Percentiles rank a stretch among this genome's conserved stretches.
These are phyloP conservation scores for Leccinum longicurvipes DNA, from an alignment of 768 basidiomycete genomes.

Conservation along the genomic window DNA sequence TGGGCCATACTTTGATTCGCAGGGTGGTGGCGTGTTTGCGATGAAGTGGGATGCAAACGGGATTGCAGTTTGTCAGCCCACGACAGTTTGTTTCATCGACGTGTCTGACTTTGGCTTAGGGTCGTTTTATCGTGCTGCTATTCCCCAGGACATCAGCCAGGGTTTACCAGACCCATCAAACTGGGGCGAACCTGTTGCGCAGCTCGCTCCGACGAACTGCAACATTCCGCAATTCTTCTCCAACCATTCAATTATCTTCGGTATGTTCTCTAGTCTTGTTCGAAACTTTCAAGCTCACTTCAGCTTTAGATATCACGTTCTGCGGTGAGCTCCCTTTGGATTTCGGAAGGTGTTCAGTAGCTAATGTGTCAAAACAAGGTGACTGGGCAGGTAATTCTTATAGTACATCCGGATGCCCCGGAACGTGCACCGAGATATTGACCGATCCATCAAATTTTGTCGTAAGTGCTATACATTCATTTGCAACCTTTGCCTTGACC, in stretches of 20 bases:
- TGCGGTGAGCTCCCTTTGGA: conserved; percentile 51
- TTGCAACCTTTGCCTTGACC: conserved; percentile 3
- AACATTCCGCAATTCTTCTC: conserved; percentile 55
- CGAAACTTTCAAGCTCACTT: conserved; percentile 13
- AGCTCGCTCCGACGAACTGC: conserved; percentile 51
- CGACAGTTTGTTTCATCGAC: not conserved
- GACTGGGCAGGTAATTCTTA: conserved; percentile 88
- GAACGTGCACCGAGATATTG: conserved; percentile 61
- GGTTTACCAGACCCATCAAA: conserved; percentile 61
- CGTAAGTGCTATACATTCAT: conserved; percentile 38
- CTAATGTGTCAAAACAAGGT: conserved; percentile 38
- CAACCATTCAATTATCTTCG: conserved; percentile 75
- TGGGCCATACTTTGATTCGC: conserved; percentile 75
- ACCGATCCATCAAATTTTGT: conserved; percentile 71
- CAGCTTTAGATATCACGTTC: conserved; percentile 67
- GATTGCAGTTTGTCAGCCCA: conserved; percentile 66
- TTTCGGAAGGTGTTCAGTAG: not conserved
- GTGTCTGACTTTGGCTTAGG: conserved; percentile 39
- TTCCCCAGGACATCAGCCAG: conserved; percentile 61
- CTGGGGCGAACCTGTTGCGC: conserved; percentile 70
- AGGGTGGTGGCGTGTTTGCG: conserved; percentile 80
- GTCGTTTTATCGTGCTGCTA: conserved; percentile 79
- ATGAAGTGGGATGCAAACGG: conserved; percentile 85
- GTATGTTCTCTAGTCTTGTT: conserved; percentile 38
- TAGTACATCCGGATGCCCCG: conserved; percentile 68